Percentiles rank a stretch among this genome's conserved stretches.
Conservation (phyloP, 2,329 filamentous ascomycete species). For the Fusarium incarnatum region DNA sequence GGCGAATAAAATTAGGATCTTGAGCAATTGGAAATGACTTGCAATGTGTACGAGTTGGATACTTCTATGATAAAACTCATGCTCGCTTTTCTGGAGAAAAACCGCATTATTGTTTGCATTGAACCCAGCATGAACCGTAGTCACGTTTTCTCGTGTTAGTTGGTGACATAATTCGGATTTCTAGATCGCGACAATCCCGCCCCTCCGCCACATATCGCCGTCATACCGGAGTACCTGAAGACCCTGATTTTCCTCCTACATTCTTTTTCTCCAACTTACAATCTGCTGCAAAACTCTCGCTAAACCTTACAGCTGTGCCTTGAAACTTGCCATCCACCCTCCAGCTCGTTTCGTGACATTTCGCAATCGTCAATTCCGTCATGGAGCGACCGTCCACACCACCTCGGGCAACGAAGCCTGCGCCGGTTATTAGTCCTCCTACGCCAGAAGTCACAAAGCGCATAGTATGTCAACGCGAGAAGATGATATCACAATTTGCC, state of each 20-base stretch:
- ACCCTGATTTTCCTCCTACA: neutral
- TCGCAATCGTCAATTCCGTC: neutral
- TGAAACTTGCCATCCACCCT: neutral
- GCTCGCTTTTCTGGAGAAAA: neutral
- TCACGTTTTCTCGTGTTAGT: constrained; percentile 51
- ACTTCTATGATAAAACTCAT: neutral
- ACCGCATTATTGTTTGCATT: neutral
- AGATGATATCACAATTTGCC: rapidly evolving
- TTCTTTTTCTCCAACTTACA: neutral
- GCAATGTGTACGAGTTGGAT: neutral
- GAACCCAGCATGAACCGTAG: constrained; percentile 3
- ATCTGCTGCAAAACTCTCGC: neutral
- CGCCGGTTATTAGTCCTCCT: constrained; percentile 57
- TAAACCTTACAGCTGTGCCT: neutral
- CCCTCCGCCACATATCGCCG: constrained; percentile 45
- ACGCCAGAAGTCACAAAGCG: constrained; percentile 67
- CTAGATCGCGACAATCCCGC: constrained; percentile 42
- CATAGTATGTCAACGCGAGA: constrained; percentile 58
- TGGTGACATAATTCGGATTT: constrained; percentile 44
- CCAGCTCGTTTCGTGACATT: neutral
- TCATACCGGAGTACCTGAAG: constrained; percentile 8
- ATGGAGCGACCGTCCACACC: constrained; percentile 65
- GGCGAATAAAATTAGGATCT: neutral
- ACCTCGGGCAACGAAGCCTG: constrained; percentile 51
- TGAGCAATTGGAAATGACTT: constrained; percentile 1